Percentiles rank a stretch among this genome's conserved stretches.
Conservation (phyloP, 2,329 filamentous ascomycete species). For the Colletotrichum horii region DNA sequence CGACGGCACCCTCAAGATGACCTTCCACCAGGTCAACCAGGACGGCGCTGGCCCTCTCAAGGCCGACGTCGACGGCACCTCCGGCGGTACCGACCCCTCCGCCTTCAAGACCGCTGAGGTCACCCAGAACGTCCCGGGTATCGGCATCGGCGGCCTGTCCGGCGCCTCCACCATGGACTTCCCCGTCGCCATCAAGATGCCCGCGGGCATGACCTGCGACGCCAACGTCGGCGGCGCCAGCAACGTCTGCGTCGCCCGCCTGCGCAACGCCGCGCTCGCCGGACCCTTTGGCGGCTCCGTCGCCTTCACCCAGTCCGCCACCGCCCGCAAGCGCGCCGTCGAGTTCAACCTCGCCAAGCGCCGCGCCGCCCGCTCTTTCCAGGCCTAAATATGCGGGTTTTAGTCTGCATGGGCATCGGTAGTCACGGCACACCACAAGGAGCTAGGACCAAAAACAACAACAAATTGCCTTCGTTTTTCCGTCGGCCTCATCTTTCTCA, state of each 20-base stretch:
- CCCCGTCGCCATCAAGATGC: constrained; percentile 68
- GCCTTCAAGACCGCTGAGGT: constrained; percentile 67
- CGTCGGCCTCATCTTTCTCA: neutral
- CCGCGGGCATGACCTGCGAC: constrained; percentile 68
- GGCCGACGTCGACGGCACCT: constrained; percentile 65
- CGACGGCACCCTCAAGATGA: constrained; percentile 70
- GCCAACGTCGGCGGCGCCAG: constrained; percentile 61
- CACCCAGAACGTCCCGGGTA: constrained; percentile 65
- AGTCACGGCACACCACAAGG: neutral
- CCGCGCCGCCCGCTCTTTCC: constrained; percentile 29
- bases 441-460: neutral
- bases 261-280: constrained; percentile 65
- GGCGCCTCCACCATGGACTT: constrained; percentile 67
- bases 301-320: constrained; percentile 66
- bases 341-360: constrained; percentile 51
- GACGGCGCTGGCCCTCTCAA: constrained; percentile 70
- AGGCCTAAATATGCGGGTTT: neutral
- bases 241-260: constrained; percentile 69
- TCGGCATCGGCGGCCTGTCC: constrained; percentile 60
- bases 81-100: constrained; percentile 62
- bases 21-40: constrained; percentile 74
- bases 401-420: neutral
- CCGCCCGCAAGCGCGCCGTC: constrained; percentile 66
- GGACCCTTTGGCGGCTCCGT: constrained; percentile 71
- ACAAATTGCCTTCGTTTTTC: neutral